Conservation (phyloP, 176 grass and related monocot species). For the Oryza punctata region DNA sequence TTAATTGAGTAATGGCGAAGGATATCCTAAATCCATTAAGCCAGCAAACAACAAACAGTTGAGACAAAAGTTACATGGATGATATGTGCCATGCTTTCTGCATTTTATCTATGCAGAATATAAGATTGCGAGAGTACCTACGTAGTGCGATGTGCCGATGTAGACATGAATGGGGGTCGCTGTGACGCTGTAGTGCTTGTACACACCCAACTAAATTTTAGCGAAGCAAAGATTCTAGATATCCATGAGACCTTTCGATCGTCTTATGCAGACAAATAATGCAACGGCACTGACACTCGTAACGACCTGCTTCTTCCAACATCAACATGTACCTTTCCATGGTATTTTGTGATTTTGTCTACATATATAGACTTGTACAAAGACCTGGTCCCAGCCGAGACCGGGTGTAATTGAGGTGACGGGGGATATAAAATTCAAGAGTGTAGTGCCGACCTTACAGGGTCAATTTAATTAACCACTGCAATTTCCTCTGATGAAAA, state of each 20-base stretch:
- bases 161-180: neutral
- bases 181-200: neutral
- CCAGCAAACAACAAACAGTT: neutral
- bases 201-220: neutral
- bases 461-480: constrained; percentile 4
- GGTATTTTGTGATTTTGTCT: neutral
- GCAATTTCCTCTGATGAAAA: neutral
- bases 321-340: constrained; percentile 33
- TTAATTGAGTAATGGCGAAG: neutral
- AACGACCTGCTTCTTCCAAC: constrained; percentile 31
- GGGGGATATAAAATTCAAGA: neutral
- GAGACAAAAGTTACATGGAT: neutral
- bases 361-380: neutral
- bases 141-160: neutral
- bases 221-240: neutral
- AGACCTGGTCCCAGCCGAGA: neutral
- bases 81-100: neutral
- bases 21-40: neutral
- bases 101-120: neutral
- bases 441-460: constrained; percentile 43
- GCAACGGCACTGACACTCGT: constrained; percentile 27
- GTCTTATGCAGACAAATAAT: constrained; percentile 30
- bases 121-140: neutral
- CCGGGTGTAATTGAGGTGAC: neutral
- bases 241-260: constrained; percentile 6